These are phyloP conservation scores for Yamadazyma phyllophila DNA, from an alignment of 805 yeast species.

Conservation along the genomic window DNA sequence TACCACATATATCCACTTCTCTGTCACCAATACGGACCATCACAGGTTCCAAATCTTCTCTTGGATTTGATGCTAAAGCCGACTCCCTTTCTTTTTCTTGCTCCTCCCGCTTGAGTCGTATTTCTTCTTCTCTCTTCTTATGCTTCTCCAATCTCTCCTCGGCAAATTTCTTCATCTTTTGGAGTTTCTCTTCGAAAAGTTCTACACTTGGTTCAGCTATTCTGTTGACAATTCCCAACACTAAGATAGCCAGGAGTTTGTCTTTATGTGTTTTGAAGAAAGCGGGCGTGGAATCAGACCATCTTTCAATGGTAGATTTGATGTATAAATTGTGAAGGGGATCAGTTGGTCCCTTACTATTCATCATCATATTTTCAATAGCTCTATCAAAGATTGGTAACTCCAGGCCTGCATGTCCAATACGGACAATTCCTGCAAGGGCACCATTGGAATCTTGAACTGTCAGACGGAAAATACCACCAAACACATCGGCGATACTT, in stretches of 20 bases:
- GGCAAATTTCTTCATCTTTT: conserved; percentile 21
- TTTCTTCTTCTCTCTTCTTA: conserved; percentile 26
- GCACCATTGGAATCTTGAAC: conserved; percentile 17
- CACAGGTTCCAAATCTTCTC: conserved; percentile 43
- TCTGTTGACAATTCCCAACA: conserved; percentile 41
- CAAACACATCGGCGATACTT: conserved; percentile 17
- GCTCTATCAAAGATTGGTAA: conserved; percentile 22
- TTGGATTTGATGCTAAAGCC: conserved; percentile 7
- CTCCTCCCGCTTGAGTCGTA: conserved; percentile 17
- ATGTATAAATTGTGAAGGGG: conserved; percentile 26
- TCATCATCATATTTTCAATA: conserved; percentile 20
- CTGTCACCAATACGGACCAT: conserved; percentile 73
- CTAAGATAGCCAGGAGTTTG: conserved; percentile 19
- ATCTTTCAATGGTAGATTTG: conserved; percentile 60
- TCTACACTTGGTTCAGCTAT: conserved; percentile 50
- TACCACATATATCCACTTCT: conserved; percentile 80
- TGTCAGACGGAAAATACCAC: conserved; percentile 17
- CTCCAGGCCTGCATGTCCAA: conserved; percentile 11
- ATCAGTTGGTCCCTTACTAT: conserved; percentile 13
- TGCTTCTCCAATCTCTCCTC: conserved; percentile 36
- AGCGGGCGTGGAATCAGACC: conserved; percentile 58
- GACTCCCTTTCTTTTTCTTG: conserved; percentile 16
- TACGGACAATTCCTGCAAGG: conserved; percentile 24
- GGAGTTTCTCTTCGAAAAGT: conserved; percentile 27
- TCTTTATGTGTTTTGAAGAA: conserved; percentile 44